These are phyloP conservation scores for Xylaria bambusicola DNA, from an alignment of 495 filamentous ascomycete species.

Conservation along the genomic window DNA sequence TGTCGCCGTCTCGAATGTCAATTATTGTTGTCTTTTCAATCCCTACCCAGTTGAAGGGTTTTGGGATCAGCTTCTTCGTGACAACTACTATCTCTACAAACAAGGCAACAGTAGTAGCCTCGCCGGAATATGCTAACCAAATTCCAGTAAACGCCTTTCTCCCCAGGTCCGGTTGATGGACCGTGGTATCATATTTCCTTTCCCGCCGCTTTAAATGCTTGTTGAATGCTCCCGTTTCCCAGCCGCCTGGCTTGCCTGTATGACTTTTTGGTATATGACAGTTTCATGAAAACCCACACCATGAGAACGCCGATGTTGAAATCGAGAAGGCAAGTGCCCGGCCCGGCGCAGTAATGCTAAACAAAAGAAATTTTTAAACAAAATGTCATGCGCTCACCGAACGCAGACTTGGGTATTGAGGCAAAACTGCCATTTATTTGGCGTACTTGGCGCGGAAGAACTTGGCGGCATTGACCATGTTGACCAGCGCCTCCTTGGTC, in stretches of 20 bases:
- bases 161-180: conserved; percentile 51
- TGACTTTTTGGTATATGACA: conserved; percentile 35
- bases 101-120: conserved; percentile 21
- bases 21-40: conserved; percentile 9
- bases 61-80: background rate
- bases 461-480: conserved; percentile 97
- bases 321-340: conserved; percentile 34
- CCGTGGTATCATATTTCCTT: conserved; percentile 34
- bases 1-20: conserved; percentile 1
- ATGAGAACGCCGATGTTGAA: conserved; percentile 55
- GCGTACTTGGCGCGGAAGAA: conserved; percentile 87
- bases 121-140: conserved; percentile 26
- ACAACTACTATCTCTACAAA: conserved; percentile 20
- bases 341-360: conserved; percentile 18
- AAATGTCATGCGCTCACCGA: background rate
- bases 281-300: conserved; percentile 36
- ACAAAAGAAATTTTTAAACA: conserved; percentile 3
- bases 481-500: conserved; percentile 87
- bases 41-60: conserved; percentile 22
- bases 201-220: conserved; percentile 36
- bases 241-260: conserved; percentile 35
- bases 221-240: conserved; percentile 40
- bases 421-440: conserved; percentile 41
- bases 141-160: conserved; percentile 33
- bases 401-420: background rate